These are phyloP conservation scores for Multifurca ochricompacta DNA, from an alignment of 768 basidiomycete genomes.

Conservation along the genomic window DNA sequence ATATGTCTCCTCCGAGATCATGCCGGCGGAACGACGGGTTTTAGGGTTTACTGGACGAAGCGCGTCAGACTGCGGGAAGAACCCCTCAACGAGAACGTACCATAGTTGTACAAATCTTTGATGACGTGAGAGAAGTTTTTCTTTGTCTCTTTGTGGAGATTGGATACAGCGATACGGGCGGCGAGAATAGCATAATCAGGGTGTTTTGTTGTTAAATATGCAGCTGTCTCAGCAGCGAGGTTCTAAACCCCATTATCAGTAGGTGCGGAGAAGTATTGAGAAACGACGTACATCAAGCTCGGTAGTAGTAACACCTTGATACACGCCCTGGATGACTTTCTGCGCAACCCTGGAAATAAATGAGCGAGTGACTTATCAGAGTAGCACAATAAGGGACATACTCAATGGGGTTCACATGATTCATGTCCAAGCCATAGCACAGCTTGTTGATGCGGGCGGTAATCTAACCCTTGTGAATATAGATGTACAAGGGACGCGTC, in stretches of 20 bases:
- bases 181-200: constrained; percentile 98
- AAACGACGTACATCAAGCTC: constrained; percentile 78
- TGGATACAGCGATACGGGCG: constrained; percentile 97
- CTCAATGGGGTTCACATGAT: constrained; percentile 93
- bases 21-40: constrained; percentile 75
- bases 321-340: constrained; percentile 90
- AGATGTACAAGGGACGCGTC: not conserved
- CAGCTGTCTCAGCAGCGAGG: constrained; percentile 94
- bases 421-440: constrained; percentile 90
- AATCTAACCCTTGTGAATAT: constrained; percentile 43
- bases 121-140: constrained; percentile 93
- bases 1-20: constrained; percentile 90
- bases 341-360: constrained; percentile 58
- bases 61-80: not conserved
- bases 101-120: constrained; percentile 81
- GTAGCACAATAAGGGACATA: constrained; percentile 30
- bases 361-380: not conserved
- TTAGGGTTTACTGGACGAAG: constrained; percentile 76
- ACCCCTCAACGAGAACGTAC: constrained; percentile 34
- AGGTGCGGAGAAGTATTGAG: not conserved
- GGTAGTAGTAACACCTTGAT: constrained; percentile 92
- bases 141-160: constrained; percentile 98
- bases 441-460: constrained; percentile 83
- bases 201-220: constrained; percentile 93
- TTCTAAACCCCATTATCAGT: constrained; percentile 44